Evolutionary conservation across 176 grass and related monocot genomes (phyloP), one percentile per base, ranked within the genome.

Genomic region (Canna indica): DNA sequence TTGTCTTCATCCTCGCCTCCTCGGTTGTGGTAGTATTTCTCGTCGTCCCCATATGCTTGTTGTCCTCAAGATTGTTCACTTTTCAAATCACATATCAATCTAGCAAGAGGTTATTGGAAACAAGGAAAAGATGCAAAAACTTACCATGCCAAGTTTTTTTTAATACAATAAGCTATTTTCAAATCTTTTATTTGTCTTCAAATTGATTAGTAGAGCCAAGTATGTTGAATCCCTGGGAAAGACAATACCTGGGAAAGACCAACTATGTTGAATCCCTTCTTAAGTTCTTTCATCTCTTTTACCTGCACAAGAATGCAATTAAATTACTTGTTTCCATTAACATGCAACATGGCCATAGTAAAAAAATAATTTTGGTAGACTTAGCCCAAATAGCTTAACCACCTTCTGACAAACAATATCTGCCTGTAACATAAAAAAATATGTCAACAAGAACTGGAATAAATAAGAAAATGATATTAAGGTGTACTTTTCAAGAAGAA

Each of bases 391-490:
- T 45, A 84, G 67, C 53, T 54, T 64, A 33, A 72, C 85, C 84
- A 96, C 92, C 92, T 96, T 90, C 70, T 87, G 75, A 77, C 92
- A 96, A 81, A 89, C 85, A 67, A 54, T 62, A 75, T 88, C 73
- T 72, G 92, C 88, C 88, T 91, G 80, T n/a, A 57, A 85, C 33
- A 63, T 77, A 33, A 36, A 8, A 34, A 47, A 30, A 33, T 63
- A 38, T 39, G 20, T 31, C 4, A 32, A 31, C 45, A 32, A 70
- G 77, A 76, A 59, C 15, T 63, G 67, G 5, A 69, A 81, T 17
- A 20, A 61, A 14, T 46, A 66, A 64, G 34, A 67, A 41, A 31
- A 76, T 54, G 65, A 68, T 61, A 68, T 12, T 35, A 72, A 38
- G 56, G 44, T 48, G 24, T 30, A 47, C 41, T 41, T 68, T 17